A percentile compares a stretch with the other conserved stretches of the same genome.
Evolutionary conservation across 345 rosid genomes (phyloP).

Genomic region (Dimocarpus longan): DNA sequence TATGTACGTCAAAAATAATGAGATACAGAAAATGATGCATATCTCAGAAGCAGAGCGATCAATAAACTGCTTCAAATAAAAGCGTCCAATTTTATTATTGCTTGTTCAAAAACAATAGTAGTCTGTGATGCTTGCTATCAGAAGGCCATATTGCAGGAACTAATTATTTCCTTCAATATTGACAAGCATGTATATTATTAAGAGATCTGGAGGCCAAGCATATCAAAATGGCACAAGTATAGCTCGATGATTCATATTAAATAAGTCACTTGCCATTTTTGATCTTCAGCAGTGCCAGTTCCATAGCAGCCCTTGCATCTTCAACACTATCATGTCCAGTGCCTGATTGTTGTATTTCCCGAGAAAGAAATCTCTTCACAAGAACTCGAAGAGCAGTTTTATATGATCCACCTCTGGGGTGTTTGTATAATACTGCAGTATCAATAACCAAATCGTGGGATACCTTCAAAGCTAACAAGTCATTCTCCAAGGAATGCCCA

Average conservation of each 20-base stretch:
- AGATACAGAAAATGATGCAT: conserved; percentile 5
- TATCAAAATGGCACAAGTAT: not conserved
- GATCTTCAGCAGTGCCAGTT: conserved; percentile 81
- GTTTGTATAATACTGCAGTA: conserved; percentile 85
- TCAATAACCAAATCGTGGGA: conserved; percentile 88
- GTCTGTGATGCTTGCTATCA: not conserved
- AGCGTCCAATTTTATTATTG: not conserved
- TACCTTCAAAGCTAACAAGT: conserved; percentile 80
- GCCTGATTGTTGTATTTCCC: conserved; percentile 80
- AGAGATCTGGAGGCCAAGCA: not conserved
- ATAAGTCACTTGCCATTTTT: conserved; percentile 58
- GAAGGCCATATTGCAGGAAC: not conserved
- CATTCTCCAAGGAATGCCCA: conserved; percentile 98
- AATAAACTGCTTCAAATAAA: not conserved
- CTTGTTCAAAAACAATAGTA: not conserved
- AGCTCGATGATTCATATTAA: not conserved
- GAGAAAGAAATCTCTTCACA: conserved; percentile 75
- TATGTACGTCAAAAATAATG: conserved; percentile 3
- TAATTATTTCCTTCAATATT: not conserved
- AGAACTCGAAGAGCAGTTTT: conserved; percentile 87
- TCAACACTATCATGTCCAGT: conserved; percentile 87
- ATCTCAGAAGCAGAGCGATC: not conserved
- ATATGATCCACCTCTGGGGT: conserved; percentile 70
- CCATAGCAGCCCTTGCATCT: conserved; percentile 95
- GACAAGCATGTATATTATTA: not conserved